Evolutionary conservation across 192 early-diverging fungal genomes (phyloP), one percentile per base, ranked within the genome.

Genomic region (Coemansia furcata): DNA sequence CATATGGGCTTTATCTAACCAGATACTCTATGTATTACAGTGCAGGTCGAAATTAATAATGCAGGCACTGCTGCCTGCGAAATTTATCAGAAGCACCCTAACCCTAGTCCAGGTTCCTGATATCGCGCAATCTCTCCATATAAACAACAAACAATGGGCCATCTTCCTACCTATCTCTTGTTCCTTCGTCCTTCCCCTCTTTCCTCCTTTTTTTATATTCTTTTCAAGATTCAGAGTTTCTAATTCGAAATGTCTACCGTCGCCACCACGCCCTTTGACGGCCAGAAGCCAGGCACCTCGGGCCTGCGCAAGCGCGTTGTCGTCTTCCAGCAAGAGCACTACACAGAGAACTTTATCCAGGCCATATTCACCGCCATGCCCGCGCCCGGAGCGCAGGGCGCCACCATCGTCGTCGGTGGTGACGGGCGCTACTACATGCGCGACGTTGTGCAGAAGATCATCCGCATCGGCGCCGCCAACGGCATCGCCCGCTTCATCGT

Each of bases 341-440:
- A 99, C 85, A 96, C 95, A 29, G 94, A 97, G 76, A 95, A 95
- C 89, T 99, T 99, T 83, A 85, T 99, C 52, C 95, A 97, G 83
- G 88, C 92, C 44, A 96, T 90, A 49, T 86, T 99, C 36, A 84
- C 87, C 15, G 85, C 91, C 37, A 95, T 97, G 77, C 92, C 94
- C 8, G 77, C 82, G 4, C 84, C 82, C 17, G 93, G 91, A 37
- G 86, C 92, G 9, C 83, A 88, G 36, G 89, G 89, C 43, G 87
- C 93, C 6, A 91, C 91, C 9, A 71, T 99, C 1, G 93, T 99
- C 42, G 91, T 99, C 19, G 97, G 97, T 60, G 97, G 97, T 12
- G 97, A 99, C 67, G 97, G 97, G 26, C 89, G 97, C 54, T 99
- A 89, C 87, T 98, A 88, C 62, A 84, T 87, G 39, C 83, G 90